phyloP scores from a whole-genome alignment of 2,329 filamentous ascomycete species.

The Botrytis fabae region DNA sequence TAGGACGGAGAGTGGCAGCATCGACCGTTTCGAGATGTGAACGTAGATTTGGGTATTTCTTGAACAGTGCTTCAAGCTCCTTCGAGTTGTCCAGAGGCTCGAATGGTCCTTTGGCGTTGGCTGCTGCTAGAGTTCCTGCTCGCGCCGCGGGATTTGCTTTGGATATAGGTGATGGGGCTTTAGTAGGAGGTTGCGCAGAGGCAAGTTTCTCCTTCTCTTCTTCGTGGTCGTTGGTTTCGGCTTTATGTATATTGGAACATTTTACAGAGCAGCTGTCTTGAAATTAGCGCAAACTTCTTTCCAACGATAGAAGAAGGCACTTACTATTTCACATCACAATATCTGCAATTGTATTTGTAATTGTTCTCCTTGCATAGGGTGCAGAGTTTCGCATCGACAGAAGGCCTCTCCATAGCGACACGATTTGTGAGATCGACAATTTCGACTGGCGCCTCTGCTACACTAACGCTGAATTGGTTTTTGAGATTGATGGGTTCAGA shows the following conservation, averaged over 20 bases:
- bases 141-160: background rate
- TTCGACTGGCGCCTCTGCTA: background rate
- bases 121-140: constrained; percentile 35
- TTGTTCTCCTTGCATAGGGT: constrained; percentile 53
- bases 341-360: constrained; percentile 64
- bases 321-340: constrained; percentile 59
- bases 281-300: background rate
- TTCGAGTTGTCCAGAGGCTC: constrained; percentile 52
- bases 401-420: constrained; percentile 1
- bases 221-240: constrained; percentile 28
- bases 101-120: constrained; percentile 48
- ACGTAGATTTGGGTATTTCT: constrained; percentile 52
- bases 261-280: constrained; percentile 56
- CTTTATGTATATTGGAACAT: constrained; percentile 55
- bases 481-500: background rate
- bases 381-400: constrained; percentile 45
- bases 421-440: background rate
- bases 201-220: constrained; percentile 6
- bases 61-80: constrained; percentile 53
- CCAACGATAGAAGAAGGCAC: constrained; percentile 34
- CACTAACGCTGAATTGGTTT: background rate
- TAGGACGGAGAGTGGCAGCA: constrained; percentile 51
- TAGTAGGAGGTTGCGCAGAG: constrained; percentile 27
- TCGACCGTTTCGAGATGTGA: constrained; percentile 51
- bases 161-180: constrained; percentile 19